Evolutionary conservation across 2,329 filamentous ascomycete species (phyloP).

Genomic region (Alternaria sp.): DNA sequence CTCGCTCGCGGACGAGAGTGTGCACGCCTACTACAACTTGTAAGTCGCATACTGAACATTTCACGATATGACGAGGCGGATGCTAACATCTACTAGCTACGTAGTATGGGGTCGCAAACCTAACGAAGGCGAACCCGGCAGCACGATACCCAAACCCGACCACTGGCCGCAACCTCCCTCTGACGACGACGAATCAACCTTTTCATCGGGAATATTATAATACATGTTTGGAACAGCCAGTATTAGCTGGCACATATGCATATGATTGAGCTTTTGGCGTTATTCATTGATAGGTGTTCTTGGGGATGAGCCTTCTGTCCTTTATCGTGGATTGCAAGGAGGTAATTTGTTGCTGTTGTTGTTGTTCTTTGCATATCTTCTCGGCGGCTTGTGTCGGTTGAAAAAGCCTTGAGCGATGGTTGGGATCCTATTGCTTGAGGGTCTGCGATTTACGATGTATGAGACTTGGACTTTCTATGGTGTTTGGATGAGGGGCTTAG

Average conservation of each 20-base stretch:
- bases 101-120: slow-evolving; percentile 40
- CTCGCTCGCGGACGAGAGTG: slow-evolving; percentile 46
- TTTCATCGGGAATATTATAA: neutral
- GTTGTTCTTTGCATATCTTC: neutral
- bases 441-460: neutral
- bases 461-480: neutral
- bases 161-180: slow-evolving; percentile 24
- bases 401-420: neutral
- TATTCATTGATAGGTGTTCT: neutral
- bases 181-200: neutral
- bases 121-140: slow-evolving; percentile 18
- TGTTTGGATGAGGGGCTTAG: neutral
- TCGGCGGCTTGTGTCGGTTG: neutral
- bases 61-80: neutral
- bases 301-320: neutral
- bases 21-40: slow-evolving; percentile 54
- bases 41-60: slow-evolving; percentile 27
- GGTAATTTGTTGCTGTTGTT: neutral
- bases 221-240: neutral
- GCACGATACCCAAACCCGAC: slow-evolving; percentile 22
- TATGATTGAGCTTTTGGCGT: neutral
- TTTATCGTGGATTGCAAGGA: neutral
- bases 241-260: neutral
- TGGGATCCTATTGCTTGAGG: neutral
- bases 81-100: slow-evolving; percentile 21